Conservation (phyloP, 805 yeast species). For the Cyberlindnera samutprakarnensis region DNA sequence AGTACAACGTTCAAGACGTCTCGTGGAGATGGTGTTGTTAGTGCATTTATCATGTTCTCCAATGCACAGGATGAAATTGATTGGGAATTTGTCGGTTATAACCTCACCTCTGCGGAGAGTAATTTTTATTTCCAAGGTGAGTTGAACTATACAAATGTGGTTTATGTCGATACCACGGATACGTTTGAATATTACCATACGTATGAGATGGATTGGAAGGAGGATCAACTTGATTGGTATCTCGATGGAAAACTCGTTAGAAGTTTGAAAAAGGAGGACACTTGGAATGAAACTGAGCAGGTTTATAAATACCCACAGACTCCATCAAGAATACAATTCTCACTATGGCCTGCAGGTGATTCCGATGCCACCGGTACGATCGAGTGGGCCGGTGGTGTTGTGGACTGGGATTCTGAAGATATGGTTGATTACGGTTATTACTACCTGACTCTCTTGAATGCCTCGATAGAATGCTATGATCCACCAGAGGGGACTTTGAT, state of each 20-base stretch:
- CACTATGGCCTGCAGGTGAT: slow-evolving; percentile 76
- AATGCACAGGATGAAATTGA: slow-evolving; percentile 89
- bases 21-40: slow-evolving; percentile 72
- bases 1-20: slow-evolving; percentile 66
- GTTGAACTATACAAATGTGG: slow-evolving; percentile 57
- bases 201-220: slow-evolving; percentile 76
- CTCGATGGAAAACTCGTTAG: slow-evolving; percentile 65
- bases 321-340: slow-evolving; percentile 64
- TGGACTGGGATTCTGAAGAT: slow-evolving; percentile 77
- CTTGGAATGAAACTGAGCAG: slow-evolving; percentile 56
- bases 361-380: slow-evolving; percentile 53
- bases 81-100: slow-evolving; percentile 77
- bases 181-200: slow-evolving; percentile 67
- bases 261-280: slow-evolving; percentile 51
- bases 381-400: slow-evolving; percentile 83
- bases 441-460: slow-evolving; percentile 54
- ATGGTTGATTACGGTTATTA: slow-evolving; percentile 73
- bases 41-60: slow-evolving; percentile 76
- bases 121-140: slow-evolving; percentile 77
- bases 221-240: slow-evolving; percentile 62
- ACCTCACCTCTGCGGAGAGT: slow-evolving; percentile 59
- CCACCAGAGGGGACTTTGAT: slow-evolving; percentile 50
- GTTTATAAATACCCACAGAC: slow-evolving; percentile 61
- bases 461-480: slow-evolving; percentile 62
- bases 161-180: slow-evolving; percentile 32